Percentiles rank a stretch among this genome's conserved stretches.
Evolutionary conservation across 257 asterid species (phyloP).

Genomic region (Salvia rosmarinus): DNA sequence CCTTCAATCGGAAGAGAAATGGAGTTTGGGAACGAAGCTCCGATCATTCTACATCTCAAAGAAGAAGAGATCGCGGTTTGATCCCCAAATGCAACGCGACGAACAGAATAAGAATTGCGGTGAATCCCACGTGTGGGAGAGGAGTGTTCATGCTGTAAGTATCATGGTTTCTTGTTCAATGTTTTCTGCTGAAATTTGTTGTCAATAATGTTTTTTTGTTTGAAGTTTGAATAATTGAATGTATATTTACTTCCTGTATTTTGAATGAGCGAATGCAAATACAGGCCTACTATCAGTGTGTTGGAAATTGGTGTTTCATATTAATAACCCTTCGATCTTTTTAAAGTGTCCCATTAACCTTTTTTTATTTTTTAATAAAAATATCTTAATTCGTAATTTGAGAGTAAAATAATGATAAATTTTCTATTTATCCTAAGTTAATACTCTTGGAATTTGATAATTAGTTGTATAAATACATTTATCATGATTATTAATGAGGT

Average conservation of each 20-base stretch:
- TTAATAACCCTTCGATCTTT: too few species aligned
- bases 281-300: too few species aligned
- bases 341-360: too few species aligned
- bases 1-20: conserved; percentile 41
- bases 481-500: too few species aligned
- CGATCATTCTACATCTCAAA: conserved; percentile 55
- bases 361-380: too few species aligned
- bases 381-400: too few species aligned
- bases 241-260: neutral
- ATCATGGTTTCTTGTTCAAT: conserved; percentile 20
- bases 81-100: neutral
- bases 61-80: conserved; percentile 62
- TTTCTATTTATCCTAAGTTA: too few species aligned
- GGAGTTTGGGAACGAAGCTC: conserved; percentile 43
- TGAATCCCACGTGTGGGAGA: neutral
- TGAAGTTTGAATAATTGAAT: neutral
- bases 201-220: conserved; percentile 22
- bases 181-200: conserved; percentile 12
- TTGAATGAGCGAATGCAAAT: neutral
- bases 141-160: conserved; percentile 22
- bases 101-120: neutral
- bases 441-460: too few species aligned
- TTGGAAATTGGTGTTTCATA: too few species aligned
- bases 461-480: too few species aligned
- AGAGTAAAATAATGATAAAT: too few species aligned